Conservation (phyloP, 345 rosid species). For the Citrus trifoliata region DNA sequence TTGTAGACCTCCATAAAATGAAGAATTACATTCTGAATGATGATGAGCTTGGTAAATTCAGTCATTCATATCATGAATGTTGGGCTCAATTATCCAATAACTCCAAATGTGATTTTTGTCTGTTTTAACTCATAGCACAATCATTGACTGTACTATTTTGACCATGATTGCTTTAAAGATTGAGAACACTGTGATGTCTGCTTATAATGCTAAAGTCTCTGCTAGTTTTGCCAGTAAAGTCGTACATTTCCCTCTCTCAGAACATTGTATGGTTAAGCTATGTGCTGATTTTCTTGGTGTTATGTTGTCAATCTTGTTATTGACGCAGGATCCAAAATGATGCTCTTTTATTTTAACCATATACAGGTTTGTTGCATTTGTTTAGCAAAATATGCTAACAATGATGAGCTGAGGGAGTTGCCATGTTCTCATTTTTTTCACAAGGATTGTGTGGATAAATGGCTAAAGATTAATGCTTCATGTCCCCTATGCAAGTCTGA, state of each 20-base stretch:
- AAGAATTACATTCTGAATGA: too few relatives aligned
- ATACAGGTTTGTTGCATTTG: conserved; percentile 93
- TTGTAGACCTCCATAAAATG: not conserved
- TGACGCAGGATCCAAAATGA: not conserved
- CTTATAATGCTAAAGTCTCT: not conserved
- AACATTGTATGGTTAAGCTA: not conserved
- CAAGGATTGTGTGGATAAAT: conserved; percentile 93
- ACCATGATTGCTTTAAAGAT: not conserved
- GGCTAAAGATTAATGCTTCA: conserved; percentile 90
- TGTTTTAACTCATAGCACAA: not conserved
- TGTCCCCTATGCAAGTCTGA: conserved; percentile 97
- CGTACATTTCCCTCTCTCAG: not conserved
- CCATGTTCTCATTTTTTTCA: conserved; percentile 89
- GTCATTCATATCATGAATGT: not conserved
- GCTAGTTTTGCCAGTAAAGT: not conserved
- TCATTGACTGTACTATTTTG: too few relatives aligned
- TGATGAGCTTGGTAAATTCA: too few relatives aligned
- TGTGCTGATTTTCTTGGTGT: not conserved
- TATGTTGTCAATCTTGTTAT: not conserved
- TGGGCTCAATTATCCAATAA: not conserved
- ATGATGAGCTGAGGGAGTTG: conserved; percentile 91
- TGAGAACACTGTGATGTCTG: not conserved
- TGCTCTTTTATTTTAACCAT: not conserved
- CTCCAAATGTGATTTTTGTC: not conserved
- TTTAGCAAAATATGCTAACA: conserved; percentile 87